Conservation (phyloP, 2,329 filamentous ascomycete genomes). For the Alternaria longipes region DNA sequence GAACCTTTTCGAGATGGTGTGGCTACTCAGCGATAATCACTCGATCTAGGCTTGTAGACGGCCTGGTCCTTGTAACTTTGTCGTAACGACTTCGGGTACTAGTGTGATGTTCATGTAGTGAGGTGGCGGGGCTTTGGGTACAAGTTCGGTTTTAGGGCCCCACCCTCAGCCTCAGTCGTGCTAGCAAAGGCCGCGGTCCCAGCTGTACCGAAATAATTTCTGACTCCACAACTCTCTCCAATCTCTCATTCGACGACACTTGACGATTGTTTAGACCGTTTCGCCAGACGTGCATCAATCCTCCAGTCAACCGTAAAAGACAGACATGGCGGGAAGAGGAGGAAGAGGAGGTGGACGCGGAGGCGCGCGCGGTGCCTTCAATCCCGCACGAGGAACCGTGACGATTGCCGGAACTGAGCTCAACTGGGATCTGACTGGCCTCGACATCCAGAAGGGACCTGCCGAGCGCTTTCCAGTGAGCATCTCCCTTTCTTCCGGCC, state of each 20-base stretch:
- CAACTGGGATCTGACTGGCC: conserved; percentile 53
- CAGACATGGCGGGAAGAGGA: conserved; percentile 39
- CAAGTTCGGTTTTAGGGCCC: conserved; percentile 31
- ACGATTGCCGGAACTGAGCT: conserved; percentile 56
- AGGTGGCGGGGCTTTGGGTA: conserved; percentile 15
- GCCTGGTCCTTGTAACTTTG: neutral
- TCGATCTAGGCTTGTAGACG: too few relatives aligned
- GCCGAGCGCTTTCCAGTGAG: conserved; percentile 55
- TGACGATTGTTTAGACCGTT: neutral
- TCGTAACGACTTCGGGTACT: neutral
- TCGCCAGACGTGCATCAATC: too few relatives aligned
- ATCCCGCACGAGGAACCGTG: conserved; percentile 44
- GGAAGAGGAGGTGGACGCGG: conserved; percentile 44
- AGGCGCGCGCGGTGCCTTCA: conserved; percentile 42
- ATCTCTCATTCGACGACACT: conserved; percentile 7
- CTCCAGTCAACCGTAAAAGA: too few relatives aligned
- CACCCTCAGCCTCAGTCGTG: conserved; percentile 22
- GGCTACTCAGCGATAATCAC: neutral
- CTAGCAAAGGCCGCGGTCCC: conserved; percentile 18
- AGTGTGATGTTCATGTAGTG: neutral
- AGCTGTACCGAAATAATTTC: conserved; percentile 31
- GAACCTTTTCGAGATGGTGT: neutral
- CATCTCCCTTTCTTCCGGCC: conserved; percentile 8
- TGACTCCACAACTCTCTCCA: conserved; percentile 22
- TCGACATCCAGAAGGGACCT: conserved; percentile 52